Conservation (phyloP, 345 rosid genomes). For the Firmiana major region DNA sequence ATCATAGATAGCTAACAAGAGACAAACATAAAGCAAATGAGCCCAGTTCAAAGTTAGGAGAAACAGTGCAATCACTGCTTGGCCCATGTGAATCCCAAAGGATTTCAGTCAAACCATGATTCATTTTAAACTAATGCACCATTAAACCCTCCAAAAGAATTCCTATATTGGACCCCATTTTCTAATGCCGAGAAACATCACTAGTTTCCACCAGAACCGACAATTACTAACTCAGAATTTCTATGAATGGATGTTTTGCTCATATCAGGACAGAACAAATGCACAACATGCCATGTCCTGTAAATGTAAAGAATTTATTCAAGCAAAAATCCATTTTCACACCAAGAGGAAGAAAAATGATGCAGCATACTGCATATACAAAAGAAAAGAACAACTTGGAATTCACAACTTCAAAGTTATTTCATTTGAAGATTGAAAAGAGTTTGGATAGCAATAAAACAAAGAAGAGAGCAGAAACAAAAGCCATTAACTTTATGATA, state of each 20-base stretch:
- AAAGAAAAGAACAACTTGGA: neutral
- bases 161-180: conserved; percentile 13
- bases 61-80: conserved; percentile 23
- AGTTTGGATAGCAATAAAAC: neutral
- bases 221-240: neutral
- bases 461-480: neutral
- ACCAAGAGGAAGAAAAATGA: neutral
- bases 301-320: neutral
- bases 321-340: neutral
- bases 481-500: too few relatives aligned
- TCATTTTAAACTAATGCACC: neutral
- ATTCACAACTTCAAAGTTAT: neutral
- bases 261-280: conserved; percentile 22
- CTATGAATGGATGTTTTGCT: neutral
- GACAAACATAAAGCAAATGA: neutral
- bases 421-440: neutral
- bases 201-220: conserved; percentile 10
- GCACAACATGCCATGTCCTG: neutral
- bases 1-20: neutral
- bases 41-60: conserved; percentile 21
- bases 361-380: neutral
- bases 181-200: conserved; percentile 6
- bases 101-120: neutral
- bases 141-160: neutral
- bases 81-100: conserved; percentile 14